These are phyloP conservation scores for Russula sp. DNA, from an alignment of 768 basidiomycete genomes.

Conservation along the genomic window DNA sequence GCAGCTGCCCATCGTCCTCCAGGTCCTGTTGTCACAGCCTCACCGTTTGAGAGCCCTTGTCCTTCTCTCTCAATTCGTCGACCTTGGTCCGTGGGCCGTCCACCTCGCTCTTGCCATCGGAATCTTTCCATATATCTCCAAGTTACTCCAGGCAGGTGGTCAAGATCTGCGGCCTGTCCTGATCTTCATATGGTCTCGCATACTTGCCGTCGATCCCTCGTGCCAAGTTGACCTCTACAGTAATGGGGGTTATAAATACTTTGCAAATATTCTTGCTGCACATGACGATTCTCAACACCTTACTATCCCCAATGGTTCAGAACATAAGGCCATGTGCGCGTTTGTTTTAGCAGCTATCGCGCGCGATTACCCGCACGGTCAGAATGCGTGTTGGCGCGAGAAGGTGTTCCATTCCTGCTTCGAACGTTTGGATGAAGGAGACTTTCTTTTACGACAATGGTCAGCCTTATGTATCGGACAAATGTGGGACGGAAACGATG, in stretches of 20 bases:
- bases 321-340: conserved; percentile 97
- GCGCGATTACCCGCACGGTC: conserved; percentile 83
- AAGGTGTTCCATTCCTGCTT: conserved; percentile 84
- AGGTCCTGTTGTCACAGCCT: conserved; percentile 93
- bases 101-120: conserved; percentile 93
- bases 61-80: conserved; percentile 93
- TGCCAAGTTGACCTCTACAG: conserved; percentile 88
- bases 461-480: conserved; percentile 87
- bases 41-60: conserved; percentile 94
- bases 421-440: conserved; percentile 76
- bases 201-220: conserved; percentile 90
- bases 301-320: conserved; percentile 83
- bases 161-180: conserved; percentile 94
- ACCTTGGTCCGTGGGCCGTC: conserved; percentile 98
- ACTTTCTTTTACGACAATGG: conserved; percentile 94
- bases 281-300: conserved; percentile 49
- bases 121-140: conserved; percentile 97
- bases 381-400: conserved; percentile 75
- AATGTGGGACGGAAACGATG: conserved; percentile 91
- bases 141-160: conserved; percentile 90
- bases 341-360: conserved; percentile 89
- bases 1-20: conserved; percentile 94
- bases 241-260: conserved; percentile 79
- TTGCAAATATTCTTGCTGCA: conserved; percentile 66
- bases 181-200: conserved; percentile 98